phyloP scores from a whole-genome alignment of 1,284 basidiomycete species.

The Coniferiporia sulphurascens region DNA sequence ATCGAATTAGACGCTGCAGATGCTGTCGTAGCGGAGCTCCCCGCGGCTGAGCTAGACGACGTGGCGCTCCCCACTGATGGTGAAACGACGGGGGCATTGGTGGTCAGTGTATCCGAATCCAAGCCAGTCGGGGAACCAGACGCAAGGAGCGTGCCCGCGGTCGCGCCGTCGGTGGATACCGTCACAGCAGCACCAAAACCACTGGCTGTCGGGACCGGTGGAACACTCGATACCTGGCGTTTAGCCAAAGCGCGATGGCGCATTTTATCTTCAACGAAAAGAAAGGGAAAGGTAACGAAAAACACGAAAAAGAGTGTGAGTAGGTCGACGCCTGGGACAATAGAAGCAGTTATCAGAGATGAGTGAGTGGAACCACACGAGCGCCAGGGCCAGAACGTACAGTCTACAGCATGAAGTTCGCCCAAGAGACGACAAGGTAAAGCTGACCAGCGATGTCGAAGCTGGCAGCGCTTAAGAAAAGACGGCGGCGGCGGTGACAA shows the following conservation, averaged over 20 bases:
- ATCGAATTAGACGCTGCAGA: conserved; percentile 10
- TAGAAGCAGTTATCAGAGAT: neutral
- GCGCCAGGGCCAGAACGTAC: neutral
- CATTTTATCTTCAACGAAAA: neutral
- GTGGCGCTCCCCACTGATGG: neutral
- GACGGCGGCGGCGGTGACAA: neutral
- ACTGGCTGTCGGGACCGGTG: neutral
- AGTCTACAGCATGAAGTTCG: neutral
- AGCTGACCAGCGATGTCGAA: neutral
- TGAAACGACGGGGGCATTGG: neutral
- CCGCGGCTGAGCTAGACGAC: conserved; percentile 2
- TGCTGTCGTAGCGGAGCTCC: neutral
- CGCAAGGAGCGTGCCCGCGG: too few relatives aligned
- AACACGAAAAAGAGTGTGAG: neutral
- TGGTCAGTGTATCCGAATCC: neutral
- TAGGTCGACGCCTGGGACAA: neutral
- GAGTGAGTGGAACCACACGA: neutral
- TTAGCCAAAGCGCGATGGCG: neutral
- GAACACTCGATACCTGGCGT: conserved; percentile 3
- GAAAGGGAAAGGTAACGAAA: neutral
- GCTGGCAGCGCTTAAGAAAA: neutral
- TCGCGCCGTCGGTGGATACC: too few relatives aligned
- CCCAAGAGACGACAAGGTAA: neutral
- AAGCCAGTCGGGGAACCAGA: too few relatives aligned
- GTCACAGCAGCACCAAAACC: neutral